Conservation (phyloP, 495 filamentous ascomycete species). For the Penicillium paradoxum region DNA sequence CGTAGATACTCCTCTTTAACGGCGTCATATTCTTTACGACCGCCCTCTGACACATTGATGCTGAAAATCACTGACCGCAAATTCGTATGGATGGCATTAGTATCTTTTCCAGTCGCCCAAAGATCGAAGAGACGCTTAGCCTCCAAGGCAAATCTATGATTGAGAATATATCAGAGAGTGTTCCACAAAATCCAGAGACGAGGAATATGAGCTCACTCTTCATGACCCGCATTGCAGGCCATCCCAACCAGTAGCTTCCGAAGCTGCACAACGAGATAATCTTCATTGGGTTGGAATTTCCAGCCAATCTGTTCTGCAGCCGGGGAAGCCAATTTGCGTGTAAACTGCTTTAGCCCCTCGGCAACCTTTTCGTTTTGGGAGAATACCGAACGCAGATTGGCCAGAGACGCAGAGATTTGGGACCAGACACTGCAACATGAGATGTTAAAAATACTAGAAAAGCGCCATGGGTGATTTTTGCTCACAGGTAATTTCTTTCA, state of each 20-base stretch:
- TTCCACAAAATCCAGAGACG: neutral
- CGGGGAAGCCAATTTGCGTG: slow-evolving; percentile 61
- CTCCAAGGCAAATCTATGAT: slow-evolving; percentile 57
- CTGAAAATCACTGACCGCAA: slow-evolving; percentile 76
- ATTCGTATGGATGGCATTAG: slow-evolving; percentile 68
- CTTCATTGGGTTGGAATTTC: slow-evolving; percentile 70
- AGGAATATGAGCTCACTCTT: slow-evolving; percentile 49
- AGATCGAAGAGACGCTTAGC: slow-evolving; percentile 70
- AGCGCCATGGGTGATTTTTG: neutral
- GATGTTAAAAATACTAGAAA: slow-evolving; percentile 16
- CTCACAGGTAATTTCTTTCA: slow-evolving; percentile 75
- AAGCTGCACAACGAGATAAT: slow-evolving; percentile 74
- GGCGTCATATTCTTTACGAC: slow-evolving; percentile 60
- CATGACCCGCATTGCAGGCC: slow-evolving; percentile 69
- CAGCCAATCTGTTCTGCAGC: slow-evolving; percentile 78
- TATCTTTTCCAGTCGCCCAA: slow-evolving; percentile 61
- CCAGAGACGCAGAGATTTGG: slow-evolving; percentile 68
- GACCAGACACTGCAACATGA: slow-evolving; percentile 61
- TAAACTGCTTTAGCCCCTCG: slow-evolving; percentile 67
- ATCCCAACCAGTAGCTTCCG: slow-evolving; percentile 72
- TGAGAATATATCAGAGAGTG: slow-evolving; percentile 16
- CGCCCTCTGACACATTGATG: slow-evolving; percentile 65
- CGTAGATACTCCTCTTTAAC: slow-evolving; percentile 77
- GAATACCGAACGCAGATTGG: slow-evolving; percentile 61
- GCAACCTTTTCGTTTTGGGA: slow-evolving; percentile 52